Evolutionary conservation across 352 stramenopile species (phyloP), one percentile per base, ranked within the genome.

Genomic region (Phytophthora aleatoria): DNA sequence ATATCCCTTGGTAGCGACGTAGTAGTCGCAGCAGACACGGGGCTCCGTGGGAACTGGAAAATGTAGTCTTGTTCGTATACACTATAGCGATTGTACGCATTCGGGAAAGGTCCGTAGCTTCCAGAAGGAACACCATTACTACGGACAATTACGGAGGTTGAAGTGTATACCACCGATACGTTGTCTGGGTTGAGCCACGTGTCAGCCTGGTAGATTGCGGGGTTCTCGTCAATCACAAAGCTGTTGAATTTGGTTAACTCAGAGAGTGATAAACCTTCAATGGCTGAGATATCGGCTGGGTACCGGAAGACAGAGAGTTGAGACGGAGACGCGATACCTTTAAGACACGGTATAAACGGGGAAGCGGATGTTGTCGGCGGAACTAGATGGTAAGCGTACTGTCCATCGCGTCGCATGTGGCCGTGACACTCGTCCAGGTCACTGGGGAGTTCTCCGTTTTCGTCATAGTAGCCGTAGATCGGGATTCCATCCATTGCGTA

Each of bases 401-500:
- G 63, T 2, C 83, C 83, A 52, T 87, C 71, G 0, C 35, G 41
- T 8, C 64, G 73, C 11, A 74, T 50, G 0, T 69, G 65, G 15
- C 83, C 83, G 44, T 88, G 81, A 50, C 83, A 92, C 54, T 83
- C 72, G 39, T 92, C 83, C 11, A 92, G 55, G 1, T 65, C 63
- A n/a, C 13, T 43, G 7, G 72, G 69, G n/a, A 89, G 27, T 1
- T 77, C 13, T 4, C 78, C 77, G 4, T 64, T 61, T 57, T 90
- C 78, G 43, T 87, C 64, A 10, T 77, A 87, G 10, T 70, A 81
- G 2, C 71, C 74, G 24, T 85, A 87, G 13, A 92, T 58, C 1
- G 83, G 79, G 11, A 79, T 81, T 0, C 83, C 83, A 61, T 92
- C 83, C 7, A 92, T n/a, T n/a, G n/a, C n/a, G n/a, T 87, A 92